phyloP scores from a whole-genome alignment of 2,329 filamentous ascomycete species.

The Penicillium concentricum region DNA sequence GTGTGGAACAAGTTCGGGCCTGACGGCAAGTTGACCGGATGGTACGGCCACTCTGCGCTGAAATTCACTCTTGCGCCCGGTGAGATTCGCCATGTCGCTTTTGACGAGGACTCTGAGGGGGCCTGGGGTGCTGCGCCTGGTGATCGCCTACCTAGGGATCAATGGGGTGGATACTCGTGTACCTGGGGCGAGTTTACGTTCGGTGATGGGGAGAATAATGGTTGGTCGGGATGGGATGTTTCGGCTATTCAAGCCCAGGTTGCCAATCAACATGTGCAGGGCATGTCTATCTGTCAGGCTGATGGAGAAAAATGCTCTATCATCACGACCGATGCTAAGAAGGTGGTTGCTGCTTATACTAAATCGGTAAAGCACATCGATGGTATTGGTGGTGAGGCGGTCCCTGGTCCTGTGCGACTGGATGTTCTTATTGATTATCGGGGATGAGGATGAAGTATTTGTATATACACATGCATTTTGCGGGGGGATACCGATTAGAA shows the following conservation, averaged over 20 bases:
- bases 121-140: constrained; percentile 36
- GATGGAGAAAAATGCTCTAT: constrained; percentile 30
- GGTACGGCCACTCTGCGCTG: constrained; percentile 37
- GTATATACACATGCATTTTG: constrained; percentile 1
- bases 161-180: constrained; percentile 34
- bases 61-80: constrained; percentile 32
- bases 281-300: constrained; percentile 35
- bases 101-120: constrained; percentile 41
- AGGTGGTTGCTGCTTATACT: constrained; percentile 31
- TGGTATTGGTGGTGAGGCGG: constrained; percentile 38
- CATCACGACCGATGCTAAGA: constrained; percentile 24
- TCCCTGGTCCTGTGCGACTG: constrained; percentile 32
- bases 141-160: constrained; percentile 27
- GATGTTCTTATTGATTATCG: constrained; percentile 30
- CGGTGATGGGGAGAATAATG: constrained; percentile 31
- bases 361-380: constrained; percentile 23
- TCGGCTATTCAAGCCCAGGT: constrained; percentile 40
- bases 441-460: constrained; percentile 6
- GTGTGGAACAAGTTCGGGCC: constrained; percentile 45
- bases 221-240: constrained; percentile 44
- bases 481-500: not conserved
- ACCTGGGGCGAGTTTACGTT: constrained; percentile 45
- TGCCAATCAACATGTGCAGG: constrained; percentile 30
- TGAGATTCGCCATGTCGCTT: constrained; percentile 37
- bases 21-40: constrained; percentile 35